Evolutionary conservation across 305 asterid genomes (phyloP).

Genomic region (Fraxinus dipetala): DNA sequence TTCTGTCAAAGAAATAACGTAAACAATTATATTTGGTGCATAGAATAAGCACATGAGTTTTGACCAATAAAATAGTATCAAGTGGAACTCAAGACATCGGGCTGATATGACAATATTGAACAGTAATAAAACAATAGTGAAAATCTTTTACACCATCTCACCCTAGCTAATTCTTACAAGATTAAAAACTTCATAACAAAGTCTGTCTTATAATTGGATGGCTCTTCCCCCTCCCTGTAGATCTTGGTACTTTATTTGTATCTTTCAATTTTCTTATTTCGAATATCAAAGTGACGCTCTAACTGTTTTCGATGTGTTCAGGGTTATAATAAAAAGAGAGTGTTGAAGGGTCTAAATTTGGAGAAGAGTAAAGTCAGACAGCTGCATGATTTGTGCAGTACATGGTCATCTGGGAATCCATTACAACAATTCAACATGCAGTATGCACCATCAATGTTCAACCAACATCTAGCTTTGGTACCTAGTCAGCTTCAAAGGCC

Average conservation of each 20-base stretch:
- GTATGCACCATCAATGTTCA: conserved; percentile 38
- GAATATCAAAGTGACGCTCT: conserved; percentile 53
- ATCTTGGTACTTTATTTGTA: neutral
- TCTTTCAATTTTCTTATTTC: conserved; percentile 26
- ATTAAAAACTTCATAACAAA: neutral
- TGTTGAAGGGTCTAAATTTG: conserved; percentile 43
- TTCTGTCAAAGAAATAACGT: neutral
- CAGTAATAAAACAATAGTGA: neutral
- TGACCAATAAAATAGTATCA: neutral
- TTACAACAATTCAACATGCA: conserved; percentile 40
- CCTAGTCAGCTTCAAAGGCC: conserved; percentile 50
- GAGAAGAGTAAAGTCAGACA: conserved; percentile 41
- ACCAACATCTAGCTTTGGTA: conserved; percentile 42
- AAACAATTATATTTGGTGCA: conserved; percentile 4
- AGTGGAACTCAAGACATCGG: neutral
- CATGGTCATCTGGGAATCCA: conserved; percentile 50
- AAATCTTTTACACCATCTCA: neutral
- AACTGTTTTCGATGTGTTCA: conserved; percentile 48
- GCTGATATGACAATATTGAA: neutral
- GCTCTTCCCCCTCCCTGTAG: neutral
- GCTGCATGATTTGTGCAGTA: conserved; percentile 37
- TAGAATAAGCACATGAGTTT: neutral
- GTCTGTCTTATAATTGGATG: neutral
- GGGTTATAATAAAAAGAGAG: conserved; percentile 48
- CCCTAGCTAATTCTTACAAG: conserved; percentile 10